phyloP scores from a whole-genome alignment of 2,329 filamentous ascomycete species.

The Sporothrix pseudoabietina region DNA sequence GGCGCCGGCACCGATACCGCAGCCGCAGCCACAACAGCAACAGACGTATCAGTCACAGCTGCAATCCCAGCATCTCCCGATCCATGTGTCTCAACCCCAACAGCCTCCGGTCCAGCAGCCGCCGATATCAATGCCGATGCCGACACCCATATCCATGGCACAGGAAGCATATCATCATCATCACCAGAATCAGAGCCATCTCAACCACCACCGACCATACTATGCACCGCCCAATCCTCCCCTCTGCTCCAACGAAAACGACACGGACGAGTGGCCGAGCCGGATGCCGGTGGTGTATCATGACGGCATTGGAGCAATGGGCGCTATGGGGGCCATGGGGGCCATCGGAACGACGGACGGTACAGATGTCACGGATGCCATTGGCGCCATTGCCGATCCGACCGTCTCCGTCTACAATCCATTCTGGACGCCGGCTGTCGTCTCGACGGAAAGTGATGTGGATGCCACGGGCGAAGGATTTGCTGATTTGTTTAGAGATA shows the following conservation, averaged over 20 bases:
- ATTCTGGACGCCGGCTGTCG: neutral
- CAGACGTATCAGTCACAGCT: neutral
- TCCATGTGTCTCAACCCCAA: too few relatives aligned
- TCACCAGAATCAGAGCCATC: neutral
- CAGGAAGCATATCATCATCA: neutral
- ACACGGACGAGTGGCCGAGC: neutral
- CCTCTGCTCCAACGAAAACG: too few relatives aligned
- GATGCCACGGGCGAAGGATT: constrained; percentile 5
- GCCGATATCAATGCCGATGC: neutral
- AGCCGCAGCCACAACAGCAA: neutral
- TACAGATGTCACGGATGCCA: neutral
- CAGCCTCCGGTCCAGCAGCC: neutral
- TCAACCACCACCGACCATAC: neutral
- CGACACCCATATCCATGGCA: neutral
- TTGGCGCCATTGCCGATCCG: neutral
- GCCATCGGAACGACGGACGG: neutral
- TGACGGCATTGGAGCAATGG: neutral
- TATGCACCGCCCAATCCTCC: neutral
- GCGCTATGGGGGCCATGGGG: neutral
- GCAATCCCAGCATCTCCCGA: neutral
- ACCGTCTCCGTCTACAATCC: neutral
- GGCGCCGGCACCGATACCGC: neutral
- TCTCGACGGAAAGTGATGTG: neutral
- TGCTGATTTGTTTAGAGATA: neutral
- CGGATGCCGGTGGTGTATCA: neutral